Conservation (phyloP, 176 grass and related monocot genomes). For the Eragrostis curvula region DNA sequence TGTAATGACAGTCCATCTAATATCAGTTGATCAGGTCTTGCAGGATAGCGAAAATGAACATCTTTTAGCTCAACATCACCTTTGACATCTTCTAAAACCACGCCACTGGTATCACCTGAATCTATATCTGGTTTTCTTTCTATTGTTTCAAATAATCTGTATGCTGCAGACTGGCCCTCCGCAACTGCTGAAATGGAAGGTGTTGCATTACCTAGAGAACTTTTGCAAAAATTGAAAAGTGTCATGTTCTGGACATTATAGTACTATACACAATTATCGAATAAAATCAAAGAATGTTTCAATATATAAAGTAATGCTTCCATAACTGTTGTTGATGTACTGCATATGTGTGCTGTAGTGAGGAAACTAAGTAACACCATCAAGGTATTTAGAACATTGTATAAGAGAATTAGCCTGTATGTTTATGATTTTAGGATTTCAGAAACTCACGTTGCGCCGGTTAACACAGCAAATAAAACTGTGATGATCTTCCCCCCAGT, state of each 20-base stretch:
- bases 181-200: constrained; percentile 67
- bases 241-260: constrained; percentile 8
- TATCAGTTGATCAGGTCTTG: constrained; percentile 72
- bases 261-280: background rate
- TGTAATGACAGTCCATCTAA: constrained; percentile 68
- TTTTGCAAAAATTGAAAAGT: constrained; percentile 35
- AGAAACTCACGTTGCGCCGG: constrained; percentile 61
- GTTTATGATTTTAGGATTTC: constrained; percentile 24
- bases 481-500: constrained; percentile 59
- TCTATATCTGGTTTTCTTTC: constrained; percentile 77
- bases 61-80: constrained; percentile 68
- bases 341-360: background rate
- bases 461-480: constrained; percentile 59
- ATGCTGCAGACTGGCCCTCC: constrained; percentile 77
- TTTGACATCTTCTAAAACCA: constrained; percentile 60
- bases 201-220: constrained; percentile 73
- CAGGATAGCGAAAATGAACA: constrained; percentile 73
- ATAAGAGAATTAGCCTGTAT: background rate
- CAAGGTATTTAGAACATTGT: background rate
- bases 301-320: background rate
- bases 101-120: constrained; percentile 56
- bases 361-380: constrained; percentile 28
- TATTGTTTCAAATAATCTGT: constrained; percentile 75
- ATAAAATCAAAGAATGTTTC: constrained; percentile 15
- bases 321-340: background rate